A percentile compares a stretch with the other conserved stretches of the same genome.
These are phyloP conservation scores for Alternaria novae-zelandiae DNA, from an alignment of 2,329 filamentous ascomycete species.

Conservation along the genomic window DNA sequence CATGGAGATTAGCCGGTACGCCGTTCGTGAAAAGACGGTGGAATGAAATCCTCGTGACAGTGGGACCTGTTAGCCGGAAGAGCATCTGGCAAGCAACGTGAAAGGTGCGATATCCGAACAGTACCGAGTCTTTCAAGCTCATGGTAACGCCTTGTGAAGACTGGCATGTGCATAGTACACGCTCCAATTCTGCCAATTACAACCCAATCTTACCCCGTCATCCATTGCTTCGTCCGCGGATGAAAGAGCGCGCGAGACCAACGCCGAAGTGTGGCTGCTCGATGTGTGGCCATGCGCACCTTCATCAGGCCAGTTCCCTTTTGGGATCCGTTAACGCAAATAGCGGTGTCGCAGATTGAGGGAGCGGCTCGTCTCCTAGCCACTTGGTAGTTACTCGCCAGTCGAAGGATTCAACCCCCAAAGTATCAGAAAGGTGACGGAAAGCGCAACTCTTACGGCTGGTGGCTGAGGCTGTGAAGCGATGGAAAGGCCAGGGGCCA, in stretches of 20 bases:
- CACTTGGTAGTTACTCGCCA: neutral
- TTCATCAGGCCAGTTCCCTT: neutral
- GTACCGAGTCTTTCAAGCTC: neutral
- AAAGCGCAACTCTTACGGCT: constrained; percentile 5
- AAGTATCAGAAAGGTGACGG: neutral
- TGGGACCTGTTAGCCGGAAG: neutral
- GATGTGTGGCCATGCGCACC: constrained; percentile 26
- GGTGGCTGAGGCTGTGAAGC: constrained; percentile 15
- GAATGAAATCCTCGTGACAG: neutral
- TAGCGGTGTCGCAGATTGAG: constrained; percentile 18
- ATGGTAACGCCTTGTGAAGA: neutral
- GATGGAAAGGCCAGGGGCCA: neutral
- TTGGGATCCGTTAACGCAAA: neutral
- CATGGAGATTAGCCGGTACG: neutral
- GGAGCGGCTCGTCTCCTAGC: neutral
- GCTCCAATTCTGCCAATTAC: neutral
- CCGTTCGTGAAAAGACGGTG: neutral
- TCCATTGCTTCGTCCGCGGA: neutral
- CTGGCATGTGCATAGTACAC: neutral
- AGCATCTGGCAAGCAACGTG: neutral
- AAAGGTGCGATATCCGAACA: neutral
- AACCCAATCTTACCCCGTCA: neutral
- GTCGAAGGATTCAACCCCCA: constrained; percentile 3
- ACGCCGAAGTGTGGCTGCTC: constrained; percentile 25
- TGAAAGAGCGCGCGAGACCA: neutral